These are phyloP conservation scores for Yamadazyma nakazawae DNA, from an alignment of 805 yeast genomes.

Conservation along the genomic window DNA sequence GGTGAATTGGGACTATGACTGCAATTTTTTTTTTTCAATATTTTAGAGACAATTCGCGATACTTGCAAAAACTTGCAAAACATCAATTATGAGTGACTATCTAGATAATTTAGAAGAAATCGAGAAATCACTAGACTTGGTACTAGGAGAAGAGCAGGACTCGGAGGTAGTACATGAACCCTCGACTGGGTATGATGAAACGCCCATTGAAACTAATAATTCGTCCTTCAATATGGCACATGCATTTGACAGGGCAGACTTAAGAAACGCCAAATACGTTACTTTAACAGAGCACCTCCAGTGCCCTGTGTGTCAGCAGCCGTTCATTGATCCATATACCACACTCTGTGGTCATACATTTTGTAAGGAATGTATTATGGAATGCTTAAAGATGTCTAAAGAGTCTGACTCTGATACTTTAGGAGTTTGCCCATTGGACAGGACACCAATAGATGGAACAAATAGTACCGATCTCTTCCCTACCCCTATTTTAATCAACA, in stretches of 20 bases:
- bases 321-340: slow-evolving; percentile 57
- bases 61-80: neutral
- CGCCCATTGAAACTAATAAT: neutral
- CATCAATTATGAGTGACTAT: slow-evolving; percentile 3
- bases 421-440: slow-evolving; percentile 55
- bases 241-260: slow-evolving; percentile 22
- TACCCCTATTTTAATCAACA: slow-evolving; percentile 57
- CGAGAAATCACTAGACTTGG: slow-evolving; percentile 1
- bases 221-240: slow-evolving; percentile 4
- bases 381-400: slow-evolving; percentile 38
- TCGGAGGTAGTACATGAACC: neutral
- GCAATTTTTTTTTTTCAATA: no score
- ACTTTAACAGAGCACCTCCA: slow-evolving; percentile 31
- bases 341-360: slow-evolving; percentile 70
- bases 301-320: slow-evolving; percentile 68
- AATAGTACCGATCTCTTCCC: slow-evolving; percentile 33
- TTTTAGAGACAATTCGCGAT: neutral
- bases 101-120: slow-evolving; percentile 5
- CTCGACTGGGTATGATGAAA: neutral
- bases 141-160: neutral
- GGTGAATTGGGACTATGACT: no score
- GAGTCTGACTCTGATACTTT: slow-evolving; percentile 16
- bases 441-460: slow-evolving; percentile 43
- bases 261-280: slow-evolving; percentile 28
- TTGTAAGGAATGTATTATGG: slow-evolving; percentile 53